Evolutionary conservation across 169 alveolate genomes (phyloP).

Genomic region (Perkinsus marinus): DNA sequence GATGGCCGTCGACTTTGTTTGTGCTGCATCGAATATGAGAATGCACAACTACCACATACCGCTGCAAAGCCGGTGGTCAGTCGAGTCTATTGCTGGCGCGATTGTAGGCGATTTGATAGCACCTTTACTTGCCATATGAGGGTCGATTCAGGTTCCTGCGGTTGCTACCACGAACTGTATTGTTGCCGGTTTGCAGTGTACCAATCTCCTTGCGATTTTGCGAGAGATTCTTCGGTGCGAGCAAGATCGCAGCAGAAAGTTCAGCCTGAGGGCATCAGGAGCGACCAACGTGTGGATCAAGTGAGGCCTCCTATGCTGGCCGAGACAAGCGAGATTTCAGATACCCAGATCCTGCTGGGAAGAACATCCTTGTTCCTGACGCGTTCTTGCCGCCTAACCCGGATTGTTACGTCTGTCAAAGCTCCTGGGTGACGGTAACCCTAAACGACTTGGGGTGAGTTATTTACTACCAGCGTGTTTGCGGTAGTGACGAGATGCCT

Average conservation of each 20-base stretch:
- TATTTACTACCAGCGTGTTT: background rate
- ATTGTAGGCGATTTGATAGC: no score
- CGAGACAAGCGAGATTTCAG: background rate
- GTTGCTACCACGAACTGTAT: constrained; percentile 77
- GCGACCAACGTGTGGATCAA: background rate
- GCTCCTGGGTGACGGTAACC: background rate
- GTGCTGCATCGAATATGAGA: constrained; percentile 69
- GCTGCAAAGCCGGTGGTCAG: constrained; percentile 29
- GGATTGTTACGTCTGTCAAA: background rate
- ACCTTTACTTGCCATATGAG: no score
- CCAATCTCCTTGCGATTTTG: background rate
- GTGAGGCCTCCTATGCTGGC: background rate
- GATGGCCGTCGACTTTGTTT: constrained; percentile 56
- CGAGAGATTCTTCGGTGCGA: background rate
- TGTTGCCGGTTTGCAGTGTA: constrained; percentile 66
- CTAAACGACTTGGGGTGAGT: background rate
- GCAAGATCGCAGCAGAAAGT: background rate
- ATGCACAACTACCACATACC: constrained; percentile 58
- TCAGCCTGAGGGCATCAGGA: background rate
- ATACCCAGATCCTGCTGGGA: background rate
- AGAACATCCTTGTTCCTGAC: background rate
- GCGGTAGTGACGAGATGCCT: background rate
- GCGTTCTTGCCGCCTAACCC: background rate
- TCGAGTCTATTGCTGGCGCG: constrained; percentile 77
- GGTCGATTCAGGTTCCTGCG: constrained; percentile 50